Evolutionary conservation across 2,329 filamentous ascomycete genomes (phyloP).

Genomic region (Aureobasidium sp.): DNA sequence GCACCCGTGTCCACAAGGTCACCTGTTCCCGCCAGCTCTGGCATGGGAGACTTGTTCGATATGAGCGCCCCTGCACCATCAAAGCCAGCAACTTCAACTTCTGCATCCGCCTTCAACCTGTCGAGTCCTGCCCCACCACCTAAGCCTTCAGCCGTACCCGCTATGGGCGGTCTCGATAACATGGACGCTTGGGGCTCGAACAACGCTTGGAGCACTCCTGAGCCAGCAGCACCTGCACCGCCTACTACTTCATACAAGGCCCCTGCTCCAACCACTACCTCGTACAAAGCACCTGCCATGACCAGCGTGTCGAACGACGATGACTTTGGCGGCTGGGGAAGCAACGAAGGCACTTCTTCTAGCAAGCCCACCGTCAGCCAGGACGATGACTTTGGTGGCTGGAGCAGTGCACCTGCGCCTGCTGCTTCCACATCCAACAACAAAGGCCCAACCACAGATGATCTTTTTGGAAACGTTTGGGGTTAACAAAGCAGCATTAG

Average conservation of each 20-base stretch:
- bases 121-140: conserved; percentile 44
- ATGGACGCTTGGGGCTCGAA: conserved; percentile 76
- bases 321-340: conserved; percentile 58
- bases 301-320: conserved; percentile 42
- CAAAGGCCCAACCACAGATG: conserved; percentile 57
- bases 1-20: conserved; percentile 33
- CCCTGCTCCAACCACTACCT: conserved; percentile 27
- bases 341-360: conserved; percentile 39
- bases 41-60: conserved; percentile 73
- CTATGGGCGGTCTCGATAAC: conserved; percentile 40
- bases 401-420: conserved; percentile 62
- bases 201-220: conserved; percentile 72
- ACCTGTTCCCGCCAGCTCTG: conserved; percentile 41
- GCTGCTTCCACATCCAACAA: conserved; percentile 39
- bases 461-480: conserved; percentile 96
- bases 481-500: conserved; percentile 44
- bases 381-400: conserved; percentile 94
- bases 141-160: conserved; percentile 28
- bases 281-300: conserved; percentile 32
- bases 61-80: conserved; percentile 46
- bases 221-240: conserved; percentile 37
- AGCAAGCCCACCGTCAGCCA: conserved; percentile 54
- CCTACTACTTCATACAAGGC: conserved; percentile 29
- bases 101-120: conserved; percentile 74
- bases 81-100: conserved; percentile 29